Base-by-base conservation (phyloP, 371 early-diverging fungal species). In the Mucor circinelloides region DNA sequence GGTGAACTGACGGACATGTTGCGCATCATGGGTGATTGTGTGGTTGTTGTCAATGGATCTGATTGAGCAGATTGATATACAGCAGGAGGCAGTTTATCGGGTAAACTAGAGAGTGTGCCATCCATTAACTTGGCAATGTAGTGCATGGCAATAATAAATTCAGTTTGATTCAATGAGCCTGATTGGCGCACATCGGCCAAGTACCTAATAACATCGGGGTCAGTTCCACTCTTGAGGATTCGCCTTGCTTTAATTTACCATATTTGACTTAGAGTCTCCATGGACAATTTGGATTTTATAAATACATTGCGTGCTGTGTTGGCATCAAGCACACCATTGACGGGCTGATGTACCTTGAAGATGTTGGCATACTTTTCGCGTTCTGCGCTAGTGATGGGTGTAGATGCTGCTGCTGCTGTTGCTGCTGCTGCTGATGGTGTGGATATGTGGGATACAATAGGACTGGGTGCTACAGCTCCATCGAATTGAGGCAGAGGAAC, bases 111-210 rank as follows among this genome's bases (percentile, higher is more conserved):
- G 48, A 83, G 74, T 9, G 85, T 83, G 10, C 88, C 87, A 66
- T 89, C 90, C 93, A 94, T 91, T 6, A 88, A 70, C 56, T 88
- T 85, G 34, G 90, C 87, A 66, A 94, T 85, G 68, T 89, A 91
- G 75, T 91, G 89, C 94, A 94, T 94, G 59, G 93, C 93, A 64
- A 93, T 89, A 19, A 86, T 85, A 73, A 94, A 94, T 73, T 91
- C 92, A 3, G 87, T 78, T 60, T 89, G 83, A 56, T 89, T 85
- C 34, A 94, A 67, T 40, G 85, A 76, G 44, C 93, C 93, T 38
- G 89, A 79, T 32, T 80, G 74, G 58, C 88, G 87, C n/a, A 90
- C 86, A 68, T 94, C 91, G 0, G 92, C 93, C 64, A 94, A 76
- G 64, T 69, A 65, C 90, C 90, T 80, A 71, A 25, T 34, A 19